phyloP scores from a whole-genome alignment of 2,329 filamentous ascomycete species.

The Epichloe hybrida region DNA sequence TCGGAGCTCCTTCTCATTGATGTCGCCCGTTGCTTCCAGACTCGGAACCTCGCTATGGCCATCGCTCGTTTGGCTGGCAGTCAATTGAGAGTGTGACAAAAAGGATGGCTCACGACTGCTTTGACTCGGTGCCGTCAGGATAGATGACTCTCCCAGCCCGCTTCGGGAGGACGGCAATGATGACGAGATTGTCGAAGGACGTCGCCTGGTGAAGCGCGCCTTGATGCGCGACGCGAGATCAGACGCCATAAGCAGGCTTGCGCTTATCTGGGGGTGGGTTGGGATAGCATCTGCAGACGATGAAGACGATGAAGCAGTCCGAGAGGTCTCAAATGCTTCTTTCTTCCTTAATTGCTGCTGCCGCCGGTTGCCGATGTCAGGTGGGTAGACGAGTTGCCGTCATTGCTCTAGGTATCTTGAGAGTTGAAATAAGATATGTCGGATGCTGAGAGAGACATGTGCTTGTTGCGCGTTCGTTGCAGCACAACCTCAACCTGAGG shows the following conservation, averaged over 20 bases:
- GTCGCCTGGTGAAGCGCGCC: slow-evolving; percentile 29
- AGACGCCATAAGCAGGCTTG: slow-evolving; percentile 22
- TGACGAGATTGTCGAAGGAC: slow-evolving; percentile 26
- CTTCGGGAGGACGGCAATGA: slow-evolving; percentile 22
- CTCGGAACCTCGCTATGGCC: not conserved
- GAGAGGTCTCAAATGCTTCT: not conserved
- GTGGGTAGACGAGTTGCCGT: not conserved
- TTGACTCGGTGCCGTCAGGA: slow-evolving; percentile 3
- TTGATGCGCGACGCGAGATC: slow-evolving; percentile 33
- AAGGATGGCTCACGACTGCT: slow-evolving; percentile 5
- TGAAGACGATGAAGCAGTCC: not conserved
- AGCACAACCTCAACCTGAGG: not conserved
- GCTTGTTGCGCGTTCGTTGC: not conserved
- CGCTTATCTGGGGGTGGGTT: not conserved
- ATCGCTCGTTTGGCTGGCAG: slow-evolving; percentile 2
- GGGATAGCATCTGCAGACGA: slow-evolving; percentile 1
- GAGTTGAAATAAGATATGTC: not conserved
- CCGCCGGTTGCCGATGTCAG: not conserved
- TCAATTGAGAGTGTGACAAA: not conserved
- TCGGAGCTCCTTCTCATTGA: not conserved
- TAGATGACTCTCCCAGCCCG: slow-evolving; percentile 11
- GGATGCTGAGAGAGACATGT: not conserved
- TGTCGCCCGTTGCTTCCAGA: not conserved
- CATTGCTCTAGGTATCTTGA: not conserved
- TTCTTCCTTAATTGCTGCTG: not conserved